These are phyloP conservation scores for Penicillium canariense DNA, from an alignment of 495 filamentous ascomycete genomes.

Conservation along the genomic window DNA sequence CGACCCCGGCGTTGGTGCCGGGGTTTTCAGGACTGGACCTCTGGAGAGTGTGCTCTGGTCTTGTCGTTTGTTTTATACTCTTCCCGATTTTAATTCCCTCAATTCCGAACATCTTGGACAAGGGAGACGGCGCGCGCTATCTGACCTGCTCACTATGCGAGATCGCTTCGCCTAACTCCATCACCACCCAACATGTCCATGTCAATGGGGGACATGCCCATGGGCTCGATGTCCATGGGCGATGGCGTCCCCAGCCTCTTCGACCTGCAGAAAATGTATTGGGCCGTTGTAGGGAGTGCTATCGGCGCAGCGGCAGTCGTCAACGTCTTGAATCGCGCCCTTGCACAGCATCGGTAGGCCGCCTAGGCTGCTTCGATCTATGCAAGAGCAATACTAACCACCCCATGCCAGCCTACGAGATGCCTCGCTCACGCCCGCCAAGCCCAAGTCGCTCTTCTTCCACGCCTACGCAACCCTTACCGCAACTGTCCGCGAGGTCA, in stretches of 20 bases:
- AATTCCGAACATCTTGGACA: not conserved
- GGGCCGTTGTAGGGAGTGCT: conserved; percentile 56
- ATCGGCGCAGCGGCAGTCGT: conserved; percentile 51
- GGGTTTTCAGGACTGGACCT: not conserved
- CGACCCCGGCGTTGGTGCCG: not conserved
- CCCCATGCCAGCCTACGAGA: conserved; percentile 25
- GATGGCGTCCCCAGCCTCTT: conserved; percentile 44
- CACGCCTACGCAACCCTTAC: conserved; percentile 63
- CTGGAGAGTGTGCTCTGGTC: not conserved
- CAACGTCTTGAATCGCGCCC: conserved; percentile 45
- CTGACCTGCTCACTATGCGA: not conserved
- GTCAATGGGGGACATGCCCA: conserved; percentile 33
- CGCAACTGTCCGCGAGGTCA: conserved; percentile 64
- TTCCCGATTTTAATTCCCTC: no score
- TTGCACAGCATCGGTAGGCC: conserved; percentile 50
- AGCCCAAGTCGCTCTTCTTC: conserved; percentile 57
- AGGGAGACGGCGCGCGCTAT: not conserved
- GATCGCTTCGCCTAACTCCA: conserved; percentile 4
- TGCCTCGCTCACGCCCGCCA: conserved; percentile 52
- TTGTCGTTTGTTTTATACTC: not conserved
- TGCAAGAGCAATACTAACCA: not conserved
- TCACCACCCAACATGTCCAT: conserved; percentile 20
- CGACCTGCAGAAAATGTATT: conserved; percentile 55
- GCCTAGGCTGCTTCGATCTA: not conserved
- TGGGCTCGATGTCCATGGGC: conserved; percentile 47